These are phyloP conservation scores for Auricularia cornea DNA, from an alignment of 768 basidiomycete species.

Conservation along the genomic window DNA sequence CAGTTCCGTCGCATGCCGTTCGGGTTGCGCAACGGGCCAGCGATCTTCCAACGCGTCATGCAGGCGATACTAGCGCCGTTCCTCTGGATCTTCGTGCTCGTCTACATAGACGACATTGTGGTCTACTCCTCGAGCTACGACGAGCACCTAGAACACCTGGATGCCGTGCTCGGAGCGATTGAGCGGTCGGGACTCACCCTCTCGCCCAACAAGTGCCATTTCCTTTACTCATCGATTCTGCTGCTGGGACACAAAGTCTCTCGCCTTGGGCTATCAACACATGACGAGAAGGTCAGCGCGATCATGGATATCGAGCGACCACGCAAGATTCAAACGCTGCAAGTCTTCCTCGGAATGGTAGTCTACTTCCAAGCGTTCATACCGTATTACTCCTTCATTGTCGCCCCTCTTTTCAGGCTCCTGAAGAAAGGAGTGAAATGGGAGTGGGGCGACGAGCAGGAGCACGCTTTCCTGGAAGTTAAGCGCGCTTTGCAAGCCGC, in stretches of 20 bases:
- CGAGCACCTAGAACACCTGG: slow-evolving; percentile 21
- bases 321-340: slow-evolving; percentile 19
- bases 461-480: slow-evolving; percentile 20
- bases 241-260: slow-evolving; percentile 17
- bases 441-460: slow-evolving; percentile 17
- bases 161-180: slow-evolving; percentile 13
- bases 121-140: slow-evolving; percentile 18
- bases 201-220: slow-evolving; percentile 14
- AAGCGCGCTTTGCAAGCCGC: slow-evolving; percentile 24
- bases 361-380: slow-evolving; percentile 31
- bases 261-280: slow-evolving; percentile 27
- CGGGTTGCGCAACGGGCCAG: slow-evolving; percentile 18
- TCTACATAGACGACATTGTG: neutral
- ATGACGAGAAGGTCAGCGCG: slow-evolving; percentile 29
- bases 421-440: slow-evolving; percentile 20
- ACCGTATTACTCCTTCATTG: slow-evolving; percentile 24
- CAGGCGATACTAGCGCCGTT: neutral
- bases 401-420: slow-evolving; percentile 26
- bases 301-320: slow-evolving; percentile 23
- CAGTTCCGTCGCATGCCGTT: slow-evolving; percentile 38
- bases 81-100: neutral
- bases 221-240: slow-evolving; percentile 23
- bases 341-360: slow-evolving; percentile 30
- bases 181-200: slow-evolving; percentile 10
- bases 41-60: slow-evolving; percentile 4